These are phyloP conservation scores for Pseudomonodictys pantanalensis DNA, from an alignment of 495 filamentous ascomycete genomes.

Conservation along the genomic window DNA sequence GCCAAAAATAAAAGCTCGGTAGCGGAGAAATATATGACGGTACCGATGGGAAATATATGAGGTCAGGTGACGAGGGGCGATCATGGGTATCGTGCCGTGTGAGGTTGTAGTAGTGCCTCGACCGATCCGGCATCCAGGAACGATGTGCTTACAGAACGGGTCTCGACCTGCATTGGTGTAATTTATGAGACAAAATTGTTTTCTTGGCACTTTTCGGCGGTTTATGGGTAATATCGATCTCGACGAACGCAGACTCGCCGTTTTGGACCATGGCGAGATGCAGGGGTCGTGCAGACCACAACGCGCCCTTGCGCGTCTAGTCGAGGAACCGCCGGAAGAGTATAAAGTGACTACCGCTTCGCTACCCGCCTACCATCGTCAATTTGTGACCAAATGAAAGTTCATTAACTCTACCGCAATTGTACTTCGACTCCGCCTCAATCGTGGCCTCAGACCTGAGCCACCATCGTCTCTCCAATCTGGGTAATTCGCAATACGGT, in stretches of 20 bases:
- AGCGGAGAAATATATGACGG: conserved; percentile 23
- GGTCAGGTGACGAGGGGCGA: conserved; percentile 30
- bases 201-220: conserved; percentile 9
- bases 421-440: conserved; percentile 17
- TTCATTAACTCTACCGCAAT: conserved; percentile 26
- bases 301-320: background rate
- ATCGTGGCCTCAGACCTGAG: conserved; percentile 21
- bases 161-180: conserved; percentile 28
- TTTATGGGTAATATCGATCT: conserved; percentile 24
- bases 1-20: conserved; percentile 25
- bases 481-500: conserved; percentile 33
- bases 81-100: background rate
- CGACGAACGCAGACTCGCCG: conserved; percentile 3
- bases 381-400: conserved; percentile 32
- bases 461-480: conserved; percentile 16
- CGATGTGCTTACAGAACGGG: conserved; percentile 31
- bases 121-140: conserved; percentile 22
- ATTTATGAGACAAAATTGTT: conserved; percentile 18
- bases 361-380: conserved; percentile 16
- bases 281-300: conserved; percentile 24
- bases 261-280: conserved; percentile 7
- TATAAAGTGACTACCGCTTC: conserved; percentile 25
- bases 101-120: background rate
- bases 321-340: conserved; percentile 8
- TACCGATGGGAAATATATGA: conserved; percentile 26